Percentiles rank a stretch among this genome's conserved stretches.
Conservation (phyloP, 1,284 basidiomycete species). For the Hemileia vastatrix region DNA sequence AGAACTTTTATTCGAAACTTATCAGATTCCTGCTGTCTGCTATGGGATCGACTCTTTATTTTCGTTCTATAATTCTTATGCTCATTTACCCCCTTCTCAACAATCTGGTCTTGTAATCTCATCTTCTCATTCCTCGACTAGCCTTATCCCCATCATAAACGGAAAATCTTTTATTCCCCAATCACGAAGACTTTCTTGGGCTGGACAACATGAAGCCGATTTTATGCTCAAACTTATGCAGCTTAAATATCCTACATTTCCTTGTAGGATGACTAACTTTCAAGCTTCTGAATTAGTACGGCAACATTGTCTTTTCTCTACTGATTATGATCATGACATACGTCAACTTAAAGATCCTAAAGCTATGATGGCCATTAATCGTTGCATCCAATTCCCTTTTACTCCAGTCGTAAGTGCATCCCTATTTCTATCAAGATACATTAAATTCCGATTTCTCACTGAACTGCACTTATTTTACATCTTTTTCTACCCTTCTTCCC, state of each 20-base stretch:
- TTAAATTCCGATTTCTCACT: background rate
- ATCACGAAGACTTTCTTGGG: conserved; percentile 79
- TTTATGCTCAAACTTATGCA: conserved; percentile 85
- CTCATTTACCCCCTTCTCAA: conserved; percentile 52
- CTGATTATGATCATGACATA: conserved; percentile 65
- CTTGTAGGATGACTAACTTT: conserved; percentile 49
- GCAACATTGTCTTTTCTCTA: conserved; percentile 73
- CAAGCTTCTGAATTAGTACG: conserved; percentile 56
- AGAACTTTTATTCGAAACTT: conserved; percentile 92
- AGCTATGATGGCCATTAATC: conserved; percentile 58
- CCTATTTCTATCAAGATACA: conserved; percentile 2
- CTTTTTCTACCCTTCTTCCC: background rate
- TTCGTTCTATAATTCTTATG: conserved; percentile 60
- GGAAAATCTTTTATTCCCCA: conserved; percentile 71
- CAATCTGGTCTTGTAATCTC: conserved; percentile 71
- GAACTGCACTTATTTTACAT: background rate
- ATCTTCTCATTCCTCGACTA: conserved; percentile 74
- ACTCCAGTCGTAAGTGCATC: conserved; percentile 50
- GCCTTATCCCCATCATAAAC: conserved; percentile 69
- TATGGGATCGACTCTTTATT: conserved; percentile 88
- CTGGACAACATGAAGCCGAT: conserved; percentile 77
- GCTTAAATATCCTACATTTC: conserved; percentile 88
- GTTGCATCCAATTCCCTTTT: conserved; percentile 78
- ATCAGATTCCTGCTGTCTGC: conserved; percentile 71
- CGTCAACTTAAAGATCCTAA: conserved; percentile 57